phyloP scores from a whole-genome alignment of 371 early-diverging fungal genomes.

The Mortierella sp. region DNA sequence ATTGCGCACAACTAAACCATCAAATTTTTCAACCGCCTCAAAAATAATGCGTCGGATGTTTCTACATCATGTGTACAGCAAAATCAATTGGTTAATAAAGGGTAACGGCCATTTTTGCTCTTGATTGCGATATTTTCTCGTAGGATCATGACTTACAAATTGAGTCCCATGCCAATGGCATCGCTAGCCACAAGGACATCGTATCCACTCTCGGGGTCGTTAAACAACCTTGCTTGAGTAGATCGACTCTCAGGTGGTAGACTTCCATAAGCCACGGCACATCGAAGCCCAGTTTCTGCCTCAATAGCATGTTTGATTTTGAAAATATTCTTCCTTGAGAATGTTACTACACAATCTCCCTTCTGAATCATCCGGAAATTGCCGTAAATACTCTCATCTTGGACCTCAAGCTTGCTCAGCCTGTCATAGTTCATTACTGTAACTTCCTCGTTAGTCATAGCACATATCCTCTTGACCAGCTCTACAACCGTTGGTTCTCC shows the following conservation, averaged over 20 bases:
- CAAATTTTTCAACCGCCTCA: slow-evolving; percentile 79
- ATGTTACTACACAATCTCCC: slow-evolving; percentile 94
- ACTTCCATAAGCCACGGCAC: slow-evolving; percentile 95
- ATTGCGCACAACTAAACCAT: slow-evolving; percentile 68
- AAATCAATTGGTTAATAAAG: background rate
- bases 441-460: slow-evolving; percentile 81
- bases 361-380: slow-evolving; percentile 68
- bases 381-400: slow-evolving; percentile 64
- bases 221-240: slow-evolving; percentile 91
- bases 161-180: slow-evolving; percentile 98
- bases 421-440: slow-evolving; percentile 85
- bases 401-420: slow-evolving; percentile 77
- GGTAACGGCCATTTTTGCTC: background rate
- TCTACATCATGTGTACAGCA: slow-evolving; percentile 46
- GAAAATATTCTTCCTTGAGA: slow-evolving; percentile 88
- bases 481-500: slow-evolving; percentile 93
- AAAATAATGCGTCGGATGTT: slow-evolving; percentile 93
- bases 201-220: slow-evolving; percentile 83
- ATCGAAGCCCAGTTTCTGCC: slow-evolving; percentile 74
- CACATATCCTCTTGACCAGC: slow-evolving; percentile 81
- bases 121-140: background rate
- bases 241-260: slow-evolving; percentile 95
- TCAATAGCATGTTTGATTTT: slow-evolving; percentile 82
- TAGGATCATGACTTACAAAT: slow-evolving; percentile 72
- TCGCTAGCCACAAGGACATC: slow-evolving; percentile 95